These are phyloP conservation scores for Myriangium duriaei DNA, from an alignment of 2,329 filamentous ascomycete genomes.

Conservation along the genomic window DNA sequence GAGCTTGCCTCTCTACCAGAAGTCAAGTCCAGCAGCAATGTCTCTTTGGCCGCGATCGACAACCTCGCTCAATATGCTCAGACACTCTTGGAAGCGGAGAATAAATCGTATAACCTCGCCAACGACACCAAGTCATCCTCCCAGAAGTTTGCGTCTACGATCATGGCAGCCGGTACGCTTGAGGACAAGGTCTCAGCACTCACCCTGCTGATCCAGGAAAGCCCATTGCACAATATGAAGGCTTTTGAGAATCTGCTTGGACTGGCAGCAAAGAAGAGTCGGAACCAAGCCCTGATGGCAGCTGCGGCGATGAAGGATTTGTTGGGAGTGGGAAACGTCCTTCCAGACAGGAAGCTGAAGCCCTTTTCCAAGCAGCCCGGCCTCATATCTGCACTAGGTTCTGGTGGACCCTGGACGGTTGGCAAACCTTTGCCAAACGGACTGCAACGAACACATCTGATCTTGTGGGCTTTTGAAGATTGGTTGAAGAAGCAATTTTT, in stretches of 20 bases:
- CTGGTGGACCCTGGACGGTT: constrained; percentile 50
- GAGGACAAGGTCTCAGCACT: constrained; percentile 94
- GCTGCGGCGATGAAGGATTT: constrained; percentile 88
- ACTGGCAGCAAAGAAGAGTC: constrained; percentile 83
- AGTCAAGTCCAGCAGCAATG: constrained; percentile 31
- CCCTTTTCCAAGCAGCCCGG: constrained; percentile 70
- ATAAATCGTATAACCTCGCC: constrained; percentile 57
- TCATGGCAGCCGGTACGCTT: constrained; percentile 91
- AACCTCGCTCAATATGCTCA: constrained; percentile 58
- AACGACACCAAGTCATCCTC: constrained; percentile 69
- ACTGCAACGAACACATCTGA: constrained; percentile 63
- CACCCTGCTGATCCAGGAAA: constrained; percentile 89
- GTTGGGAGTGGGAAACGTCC: constrained; percentile 72
- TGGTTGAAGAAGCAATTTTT: constrained; percentile 94
- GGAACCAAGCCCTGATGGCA: constrained; percentile 85
- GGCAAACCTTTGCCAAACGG: constrained; percentile 61
- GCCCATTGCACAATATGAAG: constrained; percentile 82
- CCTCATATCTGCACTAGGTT: constrained; percentile 57
- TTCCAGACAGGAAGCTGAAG: constrained; percentile 75
- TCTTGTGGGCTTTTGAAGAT: constrained; percentile 86
- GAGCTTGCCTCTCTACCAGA: constrained; percentile 41
- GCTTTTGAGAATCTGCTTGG: constrained; percentile 73
- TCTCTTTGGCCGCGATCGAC: constrained; percentile 42
- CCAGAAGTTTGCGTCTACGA: constrained; percentile 90
- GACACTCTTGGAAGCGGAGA: constrained; percentile 64